Percentiles rank a stretch among this genome's conserved stretches.
These are phyloP conservation scores for Pseudocercospora eumusae DNA, from an alignment of 2,329 filamentous ascomycete genomes.

Conservation along the genomic window DNA sequence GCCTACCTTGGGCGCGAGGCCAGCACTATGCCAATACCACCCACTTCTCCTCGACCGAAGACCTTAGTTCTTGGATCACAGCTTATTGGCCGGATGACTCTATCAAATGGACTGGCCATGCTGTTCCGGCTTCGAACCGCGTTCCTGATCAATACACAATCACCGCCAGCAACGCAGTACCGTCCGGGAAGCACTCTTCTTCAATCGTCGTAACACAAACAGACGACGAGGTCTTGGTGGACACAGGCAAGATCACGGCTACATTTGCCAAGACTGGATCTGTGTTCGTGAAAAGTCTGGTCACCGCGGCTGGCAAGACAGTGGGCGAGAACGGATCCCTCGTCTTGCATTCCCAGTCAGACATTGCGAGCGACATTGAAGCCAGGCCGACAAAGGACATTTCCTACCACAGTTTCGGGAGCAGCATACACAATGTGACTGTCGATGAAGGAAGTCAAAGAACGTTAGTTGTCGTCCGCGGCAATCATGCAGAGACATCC, in stretches of 20 bases:
- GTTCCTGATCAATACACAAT: conserved; percentile 50
- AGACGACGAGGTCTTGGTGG: conserved; percentile 33
- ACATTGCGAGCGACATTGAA: conserved; percentile 46
- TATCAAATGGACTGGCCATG: conserved; percentile 63
- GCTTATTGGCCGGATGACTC: conserved; percentile 63
- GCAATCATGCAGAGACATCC: conserved; percentile 41
- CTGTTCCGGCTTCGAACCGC: conserved; percentile 49
- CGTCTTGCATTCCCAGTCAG: conserved; percentile 56
- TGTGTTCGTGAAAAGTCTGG: conserved; percentile 37
- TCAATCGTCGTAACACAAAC: conserved; percentile 35
- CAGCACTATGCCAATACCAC: conserved; percentile 43
- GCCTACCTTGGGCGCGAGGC: conserved; percentile 44
- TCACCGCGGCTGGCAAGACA: conserved; percentile 43
- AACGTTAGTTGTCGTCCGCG: conserved; percentile 51
- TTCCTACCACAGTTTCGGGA: conserved; percentile 51
- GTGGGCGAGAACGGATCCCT: conserved; percentile 46
- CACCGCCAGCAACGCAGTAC: conserved; percentile 33
- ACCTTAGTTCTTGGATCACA: conserved; percentile 58
- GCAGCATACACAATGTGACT: conserved; percentile 54
- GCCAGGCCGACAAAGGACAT: conserved; percentile 42
- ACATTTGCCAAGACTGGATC: conserved; percentile 41
- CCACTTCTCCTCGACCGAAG: conserved; percentile 32
- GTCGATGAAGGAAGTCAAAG: conserved; percentile 50
- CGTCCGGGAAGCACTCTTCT: conserved; percentile 26
- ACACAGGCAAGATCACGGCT: conserved; percentile 40